Evolutionary conservation across 306 rosid species (phyloP).

Genomic region (Malus sylvestris): DNA sequence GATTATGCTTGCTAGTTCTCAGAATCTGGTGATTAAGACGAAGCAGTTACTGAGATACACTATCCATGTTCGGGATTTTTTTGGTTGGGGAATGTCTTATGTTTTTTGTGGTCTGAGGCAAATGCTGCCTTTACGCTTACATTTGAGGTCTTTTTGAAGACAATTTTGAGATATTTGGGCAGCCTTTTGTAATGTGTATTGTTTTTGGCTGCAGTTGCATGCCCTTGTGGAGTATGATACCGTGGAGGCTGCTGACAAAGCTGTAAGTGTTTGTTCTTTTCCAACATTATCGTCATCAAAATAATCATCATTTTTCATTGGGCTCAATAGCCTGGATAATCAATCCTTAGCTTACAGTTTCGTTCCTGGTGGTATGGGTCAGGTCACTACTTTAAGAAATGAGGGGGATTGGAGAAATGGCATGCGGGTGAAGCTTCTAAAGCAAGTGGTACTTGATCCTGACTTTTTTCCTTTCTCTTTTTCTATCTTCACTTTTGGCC

Average conservation of each 20-base stretch:
- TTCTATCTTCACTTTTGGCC: neutral
- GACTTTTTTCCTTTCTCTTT: neutral
- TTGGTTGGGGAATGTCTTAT: neutral
- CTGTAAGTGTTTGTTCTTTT: conserved; percentile 51
- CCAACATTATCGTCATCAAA: neutral
- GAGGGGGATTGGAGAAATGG: conserved; percentile 94
- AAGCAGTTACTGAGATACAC: neutral
- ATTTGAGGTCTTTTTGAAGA: neutral
- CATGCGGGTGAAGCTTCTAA: conserved; percentile 84
- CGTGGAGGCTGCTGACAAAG: conserved; percentile 83
- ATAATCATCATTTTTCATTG: neutral
- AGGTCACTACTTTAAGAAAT: conserved; percentile 75
- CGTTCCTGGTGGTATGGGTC: conserved; percentile 10
- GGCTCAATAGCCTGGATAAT: conserved; percentile 2
- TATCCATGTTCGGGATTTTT: neutral
- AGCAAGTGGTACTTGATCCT: conserved; percentile 44
- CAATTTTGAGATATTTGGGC: neutral
- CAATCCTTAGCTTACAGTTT: conserved; percentile 6
- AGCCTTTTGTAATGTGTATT: neutral
- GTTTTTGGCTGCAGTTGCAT: conserved; percentile 48
- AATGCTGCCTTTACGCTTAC: neutral
- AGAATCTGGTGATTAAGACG: neutral
- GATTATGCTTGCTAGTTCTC: neutral
- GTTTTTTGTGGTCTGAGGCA: neutral
- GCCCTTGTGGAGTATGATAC: conserved; percentile 90